Evolutionary conservation across 1,284 basidiomycete genomes (phyloP), one percentile per base, ranked within the genome.

Genomic region (Lentinus polychrous): DNA sequence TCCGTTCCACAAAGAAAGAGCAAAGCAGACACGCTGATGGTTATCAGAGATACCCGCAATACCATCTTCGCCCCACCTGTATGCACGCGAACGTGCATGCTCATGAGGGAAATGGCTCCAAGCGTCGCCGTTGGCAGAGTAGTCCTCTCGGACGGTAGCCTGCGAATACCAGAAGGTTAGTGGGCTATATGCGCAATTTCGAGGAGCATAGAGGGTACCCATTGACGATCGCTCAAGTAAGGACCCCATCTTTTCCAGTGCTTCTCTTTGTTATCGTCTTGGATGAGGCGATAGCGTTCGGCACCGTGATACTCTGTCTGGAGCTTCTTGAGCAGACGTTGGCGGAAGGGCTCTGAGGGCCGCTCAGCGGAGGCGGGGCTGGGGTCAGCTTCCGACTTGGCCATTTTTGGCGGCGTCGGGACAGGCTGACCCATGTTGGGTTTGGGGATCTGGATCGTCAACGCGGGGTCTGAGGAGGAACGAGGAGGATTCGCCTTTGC

Each of bases 171-270:
- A 18, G 27, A n/a, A 14, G 1, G 24, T 15, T 15, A 35, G 20
- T 22, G 10, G 12, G 18, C 20, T 23, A 20, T 40, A 23, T 27
- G 27, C n/a, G 39, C 36, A 43, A 37, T 17, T n/a, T 8, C 7
- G 43, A 34, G 23, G 45, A 23, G 14, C 20, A 27, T 17, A 45
- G 33, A 24, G 15, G 17, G 59, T 56, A 91, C 94, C 95, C 95
- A 99, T 76, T 98, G 95, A 52, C 95, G 79, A 70, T 99, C 95
- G 54, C 86, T 88, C 52, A 99, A 77, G 71, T 98, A 98, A 14
- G 95, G 95, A 23, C 95, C 95, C 95, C 95, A 98, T 58, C 91
- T 78, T 70, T 97, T 97, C 95, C 95, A 99, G 67, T 98, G 93
- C 37, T 74, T 71, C 53, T 81, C 74, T 57, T 81, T 82, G 49